Base-by-base conservation (phyloP, 768 basidiomycete genomes). In the Hortiboletus campestris region DNA sequence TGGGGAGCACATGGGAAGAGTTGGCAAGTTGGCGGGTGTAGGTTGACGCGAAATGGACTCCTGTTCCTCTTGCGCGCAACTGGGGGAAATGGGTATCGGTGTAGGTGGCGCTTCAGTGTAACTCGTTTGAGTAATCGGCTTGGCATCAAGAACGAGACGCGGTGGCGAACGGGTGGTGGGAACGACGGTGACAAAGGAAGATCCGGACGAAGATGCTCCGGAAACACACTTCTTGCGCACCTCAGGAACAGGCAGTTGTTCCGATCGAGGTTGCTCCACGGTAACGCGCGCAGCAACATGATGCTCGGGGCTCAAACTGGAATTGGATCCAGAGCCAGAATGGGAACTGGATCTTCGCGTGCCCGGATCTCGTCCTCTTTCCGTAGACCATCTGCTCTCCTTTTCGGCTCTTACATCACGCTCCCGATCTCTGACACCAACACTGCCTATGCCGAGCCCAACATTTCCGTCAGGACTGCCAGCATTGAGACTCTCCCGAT, bases 11-110 rank as follows among this genome's bases (percentile, higher is more conserved):
- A 72, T 63, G 49, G 61, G 45, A 20, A 76, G 67, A 8, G 80
- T 67, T 19, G 85, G 86, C 29, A 85, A 85, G 62, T 84, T 87
- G 17, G 83, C 78, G 9, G 86, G 86, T 1, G 86, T 86, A 17
- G 82, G 82, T 48, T 80, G 75, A 22, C 74, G 67, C 47, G 73
- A 74, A 46, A 67, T 57, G 64, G 69, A 56, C 67, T 69, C 72
- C 56, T 75, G 69, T 53, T 76, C 74, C 51, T 74, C 76, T 51
- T 61, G 52, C 52, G 57, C 57, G 14, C 40, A 59, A 45, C 53
- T 47, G 6, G 68, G 58, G 14, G 62, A 62, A 29, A 62, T 40
- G 57, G 70, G 67, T 66, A 70, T 62, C 39, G 60, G 34, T 16
- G 47, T 47, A 17, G 62, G 29, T 4, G 58, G 64, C 13, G 50